A percentile compares a stretch with the other conserved stretches of the same genome.
These are phyloP conservation scores for Daphne laureola DNA, from an alignment of 441 rosid species.

Conservation along the genomic window DNA sequence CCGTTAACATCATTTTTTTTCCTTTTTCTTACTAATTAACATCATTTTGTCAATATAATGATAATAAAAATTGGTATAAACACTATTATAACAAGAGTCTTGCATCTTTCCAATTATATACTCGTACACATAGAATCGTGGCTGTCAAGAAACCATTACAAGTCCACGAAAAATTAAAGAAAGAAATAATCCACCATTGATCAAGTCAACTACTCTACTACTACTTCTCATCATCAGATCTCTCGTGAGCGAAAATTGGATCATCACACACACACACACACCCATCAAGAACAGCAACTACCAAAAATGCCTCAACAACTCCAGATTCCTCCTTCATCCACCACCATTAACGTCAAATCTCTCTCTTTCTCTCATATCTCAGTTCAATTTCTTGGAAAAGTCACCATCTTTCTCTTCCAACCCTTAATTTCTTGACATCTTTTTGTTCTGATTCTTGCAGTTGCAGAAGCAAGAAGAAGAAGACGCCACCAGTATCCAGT, in stretches of 20 bases:
- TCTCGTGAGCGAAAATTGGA: no score
- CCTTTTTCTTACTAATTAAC: no score
- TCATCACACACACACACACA: no score
- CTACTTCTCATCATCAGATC: neutral
- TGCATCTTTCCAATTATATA: no score
- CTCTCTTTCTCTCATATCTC: conserved; percentile 1
- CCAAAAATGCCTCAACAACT: conserved; percentile 23
- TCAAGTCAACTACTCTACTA: no score
- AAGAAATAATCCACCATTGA: neutral
- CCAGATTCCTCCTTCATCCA: conserved; percentile 21
- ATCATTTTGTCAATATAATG: no score
- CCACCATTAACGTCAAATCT: conserved; percentile 25
- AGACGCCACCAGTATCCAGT: conserved; percentile 7
- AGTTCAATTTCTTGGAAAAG: conserved; percentile 12
- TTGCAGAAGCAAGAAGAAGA: conserved; percentile 37
- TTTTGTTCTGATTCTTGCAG: neutral
- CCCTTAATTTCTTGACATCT: conserved; percentile 7
- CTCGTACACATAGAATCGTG: neutral
- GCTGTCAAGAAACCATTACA: conserved; percentile 3
- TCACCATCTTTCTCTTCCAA: conserved; percentile 9
- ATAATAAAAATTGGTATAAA: no score
- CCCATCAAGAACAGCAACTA: neutral
- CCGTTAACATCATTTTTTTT: no score
- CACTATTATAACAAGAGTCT: no score
- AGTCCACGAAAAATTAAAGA: neutral